A percentile compares a stretch with the other conserved stretches of the same genome.
Evolutionary conservation across 805 yeast species (phyloP).

Genomic region (Starmerella bombi): DNA sequence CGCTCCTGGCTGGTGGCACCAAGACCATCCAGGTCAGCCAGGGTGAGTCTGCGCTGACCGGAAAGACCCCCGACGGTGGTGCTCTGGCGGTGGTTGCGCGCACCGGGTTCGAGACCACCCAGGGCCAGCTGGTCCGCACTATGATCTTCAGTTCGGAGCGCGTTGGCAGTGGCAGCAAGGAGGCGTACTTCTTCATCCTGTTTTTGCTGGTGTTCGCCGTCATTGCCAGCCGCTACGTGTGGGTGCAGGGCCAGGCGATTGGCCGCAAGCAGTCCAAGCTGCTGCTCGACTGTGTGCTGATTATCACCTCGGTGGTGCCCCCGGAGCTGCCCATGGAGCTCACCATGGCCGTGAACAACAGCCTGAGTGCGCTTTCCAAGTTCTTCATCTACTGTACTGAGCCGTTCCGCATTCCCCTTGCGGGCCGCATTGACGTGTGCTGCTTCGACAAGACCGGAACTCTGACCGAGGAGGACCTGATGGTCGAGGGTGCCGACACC

Average conservation of each 20-base stretch:
- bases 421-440: constrained; percentile 96
- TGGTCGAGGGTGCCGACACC: constrained; percentile 93
- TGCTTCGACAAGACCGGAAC: constrained; percentile 99
- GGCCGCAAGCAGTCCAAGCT: constrained; percentile 91
- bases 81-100: constrained; percentile 80
- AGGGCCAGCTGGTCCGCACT: constrained; percentile 92
- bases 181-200: constrained; percentile 81
- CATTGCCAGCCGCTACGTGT: constrained; percentile 93
- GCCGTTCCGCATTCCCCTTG: constrained; percentile 94
- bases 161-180: constrained; percentile 89
- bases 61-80: constrained; percentile 74
- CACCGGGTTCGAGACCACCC: constrained; percentile 97
- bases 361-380: constrained; percentile 76
- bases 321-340: constrained; percentile 98
- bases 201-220: constrained; percentile 83
- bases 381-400: constrained; percentile 91
- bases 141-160: constrained; percentile 96
- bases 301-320: constrained; percentile 94
- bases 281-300: constrained; percentile 87
- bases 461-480: constrained; percentile 89
- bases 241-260: constrained; percentile 94
- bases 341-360: constrained; percentile 93
- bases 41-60: constrained; percentile 34
- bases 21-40: constrained; percentile 81
- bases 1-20: constrained; percentile 89